Base-by-base conservation (phyloP, 2,329 filamentous ascomycete species). In the Rachicladosporium sp. region DNA sequence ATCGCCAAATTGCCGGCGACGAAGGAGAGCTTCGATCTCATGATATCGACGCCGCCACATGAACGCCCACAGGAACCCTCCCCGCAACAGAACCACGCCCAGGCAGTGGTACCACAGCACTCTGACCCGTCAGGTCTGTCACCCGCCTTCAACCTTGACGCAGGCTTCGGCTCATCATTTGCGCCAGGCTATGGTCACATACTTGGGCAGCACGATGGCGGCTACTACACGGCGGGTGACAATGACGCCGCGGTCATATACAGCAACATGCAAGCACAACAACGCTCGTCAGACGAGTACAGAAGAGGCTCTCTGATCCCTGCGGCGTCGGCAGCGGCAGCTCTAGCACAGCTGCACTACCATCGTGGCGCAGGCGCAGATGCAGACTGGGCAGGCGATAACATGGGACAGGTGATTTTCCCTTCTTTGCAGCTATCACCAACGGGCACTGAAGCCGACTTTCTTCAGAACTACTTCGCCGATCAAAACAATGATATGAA, bases 1-100 rank as follows among this genome's bases (percentile, higher is more conserved):
- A 93, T 98, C 54, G 80, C 91, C 36, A 95, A 96, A 74, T 82
- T 96, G 53, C 89, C 91, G 50, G 91, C 91, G 36, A 98, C 89
- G 52, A 89, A 95, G 65, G 89, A 96, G 67, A 95, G 87, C 78
- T 95, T 98, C 65, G 70, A 83, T 57, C 72, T 94, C 61, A 96
- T 96, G 91, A 85, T 96, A 63, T 93, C 79, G 63, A 87, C 85
- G 50, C 82, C 86, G 47, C 88, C 84, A 8, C 80, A 80, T 46
- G 80, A 85, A 60, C 75, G 74, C 54, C 74, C 73, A 33, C 74
- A 73, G 46, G 68, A 66, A 31, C 61, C 62, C 23, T 53, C 52
- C 51, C 38, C 50, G 49, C 41, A 43, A 48, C 46, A 46, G 39
- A 42, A 45, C 36, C 49, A 49, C 35, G 46, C 45, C 38, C 50